Evolutionary conservation across 2,329 filamentous ascomycete species (phyloP).

Genomic region (Calonectria montana): DNA sequence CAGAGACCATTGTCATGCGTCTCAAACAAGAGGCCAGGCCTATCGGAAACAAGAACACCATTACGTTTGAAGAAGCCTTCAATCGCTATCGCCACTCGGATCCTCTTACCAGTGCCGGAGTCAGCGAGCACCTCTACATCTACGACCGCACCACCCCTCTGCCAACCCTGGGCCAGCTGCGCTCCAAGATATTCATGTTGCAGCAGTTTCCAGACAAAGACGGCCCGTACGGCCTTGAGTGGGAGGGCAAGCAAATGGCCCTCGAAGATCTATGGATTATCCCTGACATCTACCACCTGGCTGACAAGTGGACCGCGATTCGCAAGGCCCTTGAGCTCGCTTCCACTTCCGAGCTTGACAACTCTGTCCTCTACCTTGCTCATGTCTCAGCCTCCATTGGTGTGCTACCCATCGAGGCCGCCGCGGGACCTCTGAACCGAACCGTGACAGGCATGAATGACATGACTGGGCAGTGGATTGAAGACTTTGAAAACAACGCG

Average conservation of each 20-base stretch:
- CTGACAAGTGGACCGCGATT: conserved; percentile 60
- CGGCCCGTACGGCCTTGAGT: conserved; percentile 55
- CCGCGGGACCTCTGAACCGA: conserved; percentile 57
- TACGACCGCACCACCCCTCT: conserved; percentile 47
- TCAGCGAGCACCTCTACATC: conserved; percentile 50
- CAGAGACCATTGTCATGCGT: conserved; percentile 61
- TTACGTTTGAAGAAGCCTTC: conserved; percentile 60
- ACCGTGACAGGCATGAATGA: conserved; percentile 61
- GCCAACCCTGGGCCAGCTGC: conserved; percentile 58
- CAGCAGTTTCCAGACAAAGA: conserved; percentile 56
- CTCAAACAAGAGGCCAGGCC: conserved; percentile 60
- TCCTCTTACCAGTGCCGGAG: conserved; percentile 49
- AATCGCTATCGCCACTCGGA: conserved; percentile 52
- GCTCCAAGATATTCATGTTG: conserved; percentile 59
- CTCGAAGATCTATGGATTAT: conserved; percentile 62
- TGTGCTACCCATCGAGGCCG: conserved; percentile 61
- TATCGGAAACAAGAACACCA: conserved; percentile 48
- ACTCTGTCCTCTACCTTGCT: conserved; percentile 55
- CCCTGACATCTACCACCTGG: conserved; percentile 54
- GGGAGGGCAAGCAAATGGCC: conserved; percentile 56
- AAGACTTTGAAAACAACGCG: conserved; percentile 41
- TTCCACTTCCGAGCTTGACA: conserved; percentile 46
- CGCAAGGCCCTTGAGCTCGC: conserved; percentile 53
- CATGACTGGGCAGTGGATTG: conserved; percentile 58
- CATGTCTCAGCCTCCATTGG: conserved; percentile 61